Conservation (phyloP, 179 eudicot species). For the Beta macrorhiza region DNA sequence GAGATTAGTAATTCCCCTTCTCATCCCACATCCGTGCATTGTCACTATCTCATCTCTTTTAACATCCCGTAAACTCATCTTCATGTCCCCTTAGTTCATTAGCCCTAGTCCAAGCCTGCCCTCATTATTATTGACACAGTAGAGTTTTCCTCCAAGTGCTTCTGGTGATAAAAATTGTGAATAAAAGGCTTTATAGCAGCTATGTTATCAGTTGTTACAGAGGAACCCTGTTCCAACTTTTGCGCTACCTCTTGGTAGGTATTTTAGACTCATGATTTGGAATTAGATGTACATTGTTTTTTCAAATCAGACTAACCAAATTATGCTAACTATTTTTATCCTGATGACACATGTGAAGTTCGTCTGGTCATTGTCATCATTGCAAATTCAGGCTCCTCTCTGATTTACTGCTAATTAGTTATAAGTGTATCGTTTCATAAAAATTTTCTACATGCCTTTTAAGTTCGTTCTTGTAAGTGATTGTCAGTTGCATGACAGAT, state of each 20-base stretch:
- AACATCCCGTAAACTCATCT: too few relatives aligned
- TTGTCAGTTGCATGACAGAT: constrained; percentile 39
- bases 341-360: not conserved
- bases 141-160: not conserved
- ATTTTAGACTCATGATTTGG: not conserved
- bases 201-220: not conserved
- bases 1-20: too few relatives aligned
- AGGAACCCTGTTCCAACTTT: not conserved
- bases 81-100: too few relatives aligned
- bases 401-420: not conserved
- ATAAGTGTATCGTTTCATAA: not conserved
- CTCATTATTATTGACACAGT: not conserved
- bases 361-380: not conserved
- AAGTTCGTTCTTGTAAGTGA: not conserved
- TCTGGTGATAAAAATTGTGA: not conserved
- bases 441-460: not conserved
- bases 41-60: too few relatives aligned
- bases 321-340: too few relatives aligned
- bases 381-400: not conserved
- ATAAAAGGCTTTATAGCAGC: not conserved
- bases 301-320: not conserved
- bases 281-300: not conserved
- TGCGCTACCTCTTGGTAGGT: not conserved
- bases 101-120: too few relatives aligned
- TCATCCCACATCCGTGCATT: too few relatives aligned